phyloP scores from a whole-genome alignment of 108 stramenopile species.

The Cyclotella choctawhatcheeana region DNA sequence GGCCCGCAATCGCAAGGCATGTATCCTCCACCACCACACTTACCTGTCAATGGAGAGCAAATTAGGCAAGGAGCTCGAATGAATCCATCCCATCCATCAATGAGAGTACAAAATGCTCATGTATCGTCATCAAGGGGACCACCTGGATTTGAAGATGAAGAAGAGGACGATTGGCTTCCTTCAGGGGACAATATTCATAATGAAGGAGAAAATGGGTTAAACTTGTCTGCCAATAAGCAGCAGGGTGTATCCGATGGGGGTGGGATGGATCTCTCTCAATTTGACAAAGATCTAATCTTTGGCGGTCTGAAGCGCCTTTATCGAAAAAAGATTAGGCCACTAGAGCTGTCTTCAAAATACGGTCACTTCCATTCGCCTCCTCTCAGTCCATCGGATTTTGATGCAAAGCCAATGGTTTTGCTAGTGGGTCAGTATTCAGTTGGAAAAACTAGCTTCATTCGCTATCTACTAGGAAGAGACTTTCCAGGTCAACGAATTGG shows the following conservation, averaged over 20 bases:
- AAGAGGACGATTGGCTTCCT: slow-evolving; percentile 30
- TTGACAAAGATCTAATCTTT: too few species aligned
- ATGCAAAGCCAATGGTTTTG: slow-evolving; percentile 85
- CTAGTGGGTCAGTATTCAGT: slow-evolving; percentile 89
- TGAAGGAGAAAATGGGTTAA: slow-evolving; percentile 10
- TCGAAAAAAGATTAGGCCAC: too few species aligned
- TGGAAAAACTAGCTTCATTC: slow-evolving; percentile 80
- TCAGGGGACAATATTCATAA: not conserved
- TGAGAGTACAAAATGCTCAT: slow-evolving; percentile 12
- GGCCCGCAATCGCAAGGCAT: slow-evolving; percentile 4
- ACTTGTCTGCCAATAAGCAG: not conserved
- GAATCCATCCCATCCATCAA: slow-evolving; percentile 4
- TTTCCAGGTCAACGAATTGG: slow-evolving; percentile 89
- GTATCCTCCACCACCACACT: slow-evolving; percentile 38
- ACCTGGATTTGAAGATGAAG: slow-evolving; percentile 21
- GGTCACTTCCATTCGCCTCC: too few species aligned
- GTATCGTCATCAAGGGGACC: slow-evolving; percentile 3
- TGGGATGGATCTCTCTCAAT: too few species aligned
- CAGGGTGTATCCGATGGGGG: too few species aligned
- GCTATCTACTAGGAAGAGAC: slow-evolving; percentile 51
- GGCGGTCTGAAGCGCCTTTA: slow-evolving; percentile 47
- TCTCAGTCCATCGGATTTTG: too few species aligned
- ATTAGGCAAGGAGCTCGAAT: not conserved
- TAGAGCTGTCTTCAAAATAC: too few species aligned
- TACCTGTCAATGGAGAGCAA: slow-evolving; percentile 24